Conservation (phyloP, 495 filamentous ascomycete genomes). For the Daldinia concentrica region DNA sequence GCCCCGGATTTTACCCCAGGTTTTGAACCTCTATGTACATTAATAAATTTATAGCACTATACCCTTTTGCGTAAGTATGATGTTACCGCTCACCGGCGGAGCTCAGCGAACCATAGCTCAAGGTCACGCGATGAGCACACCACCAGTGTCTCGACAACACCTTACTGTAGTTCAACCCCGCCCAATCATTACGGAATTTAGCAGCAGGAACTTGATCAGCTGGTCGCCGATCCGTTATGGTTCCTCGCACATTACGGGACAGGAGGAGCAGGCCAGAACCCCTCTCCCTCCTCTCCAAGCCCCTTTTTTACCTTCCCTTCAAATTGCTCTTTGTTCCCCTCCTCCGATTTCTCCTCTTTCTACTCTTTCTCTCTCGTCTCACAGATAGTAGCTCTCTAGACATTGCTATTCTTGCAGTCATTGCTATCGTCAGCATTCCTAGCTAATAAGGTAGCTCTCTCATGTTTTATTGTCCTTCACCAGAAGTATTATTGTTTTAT, state of each 20-base stretch:
- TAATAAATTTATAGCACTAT: conserved; percentile 10
- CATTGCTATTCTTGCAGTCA: conserved; percentile 32
- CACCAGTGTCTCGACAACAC: conserved; percentile 36
- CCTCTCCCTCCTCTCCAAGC: conserved; percentile 39
- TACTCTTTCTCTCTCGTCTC: conserved; percentile 39
- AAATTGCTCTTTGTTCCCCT: conserved; percentile 40
- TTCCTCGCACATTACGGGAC: conserved; percentile 17
- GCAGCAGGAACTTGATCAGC: conserved; percentile 33
- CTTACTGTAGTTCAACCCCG: conserved; percentile 37
- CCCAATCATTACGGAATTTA: conserved; percentile 41
- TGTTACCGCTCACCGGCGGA: conserved; percentile 39
- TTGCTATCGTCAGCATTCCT: conserved; percentile 34
- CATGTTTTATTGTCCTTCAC: conserved; percentile 2
- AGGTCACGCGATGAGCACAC: conserved; percentile 44
- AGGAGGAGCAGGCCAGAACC: conserved; percentile 22
- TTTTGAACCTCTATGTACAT: conserved; percentile 34
- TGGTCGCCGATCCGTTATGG: conserved; percentile 41
- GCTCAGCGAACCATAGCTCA: conserved; percentile 42
- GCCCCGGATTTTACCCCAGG: conserved; percentile 45
- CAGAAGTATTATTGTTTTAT: neutral
- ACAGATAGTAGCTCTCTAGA: conserved; percentile 42
- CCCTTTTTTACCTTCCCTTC: conserved; percentile 40
- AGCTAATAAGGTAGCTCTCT: conserved; percentile 37
- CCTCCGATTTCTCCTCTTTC: conserved; percentile 20
- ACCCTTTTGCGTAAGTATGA: conserved; percentile 39